These are phyloP conservation scores for Apiospora kogelbergensis DNA, from an alignment of 2,329 filamentous ascomycete genomes.

Conservation along the genomic window DNA sequence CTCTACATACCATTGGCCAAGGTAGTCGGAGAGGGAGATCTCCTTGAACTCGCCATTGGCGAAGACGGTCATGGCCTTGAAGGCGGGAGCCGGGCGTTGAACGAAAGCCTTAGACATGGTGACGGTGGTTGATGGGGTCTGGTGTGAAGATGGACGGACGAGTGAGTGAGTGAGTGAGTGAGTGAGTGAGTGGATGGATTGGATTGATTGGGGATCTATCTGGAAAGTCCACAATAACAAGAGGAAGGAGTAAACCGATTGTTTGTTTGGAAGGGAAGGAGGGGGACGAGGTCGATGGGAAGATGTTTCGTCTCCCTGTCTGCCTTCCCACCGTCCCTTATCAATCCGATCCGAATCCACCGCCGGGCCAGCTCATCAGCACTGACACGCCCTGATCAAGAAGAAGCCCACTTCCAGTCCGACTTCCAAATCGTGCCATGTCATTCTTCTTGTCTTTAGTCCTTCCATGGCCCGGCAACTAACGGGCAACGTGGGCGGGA, in stretches of 20 bases:
- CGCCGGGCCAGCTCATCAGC: neutral
- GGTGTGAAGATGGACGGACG: neutral
- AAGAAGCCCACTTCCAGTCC: neutral
- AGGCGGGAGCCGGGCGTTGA: constrained; percentile 48
- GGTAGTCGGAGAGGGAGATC: constrained; percentile 43
- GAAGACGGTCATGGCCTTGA: constrained; percentile 50
- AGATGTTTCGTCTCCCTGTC: constrained; percentile 1
- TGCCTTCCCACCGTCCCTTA: neutral
- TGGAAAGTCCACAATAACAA: too few species aligned
- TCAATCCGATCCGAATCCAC: neutral
- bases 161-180: neutral
- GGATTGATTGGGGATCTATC: too few species aligned
- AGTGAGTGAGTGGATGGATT: neutral
- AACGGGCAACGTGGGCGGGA: neutral
- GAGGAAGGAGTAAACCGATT: neutral
- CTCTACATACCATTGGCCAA: constrained; percentile 44
- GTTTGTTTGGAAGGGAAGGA: neutral
- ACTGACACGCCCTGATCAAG: neutral
- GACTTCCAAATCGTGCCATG: constrained; percentile 3
- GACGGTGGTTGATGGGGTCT: constrained; percentile 7
- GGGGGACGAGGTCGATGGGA: neutral
- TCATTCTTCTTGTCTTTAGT: neutral
- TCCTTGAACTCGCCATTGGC: constrained; percentile 49
- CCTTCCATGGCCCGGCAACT: neutral
- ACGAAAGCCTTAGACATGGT: constrained; percentile 47